phyloP scores from a whole-genome alignment of 345 rosid genomes.

The Toxicodendron radicans region DNA sequence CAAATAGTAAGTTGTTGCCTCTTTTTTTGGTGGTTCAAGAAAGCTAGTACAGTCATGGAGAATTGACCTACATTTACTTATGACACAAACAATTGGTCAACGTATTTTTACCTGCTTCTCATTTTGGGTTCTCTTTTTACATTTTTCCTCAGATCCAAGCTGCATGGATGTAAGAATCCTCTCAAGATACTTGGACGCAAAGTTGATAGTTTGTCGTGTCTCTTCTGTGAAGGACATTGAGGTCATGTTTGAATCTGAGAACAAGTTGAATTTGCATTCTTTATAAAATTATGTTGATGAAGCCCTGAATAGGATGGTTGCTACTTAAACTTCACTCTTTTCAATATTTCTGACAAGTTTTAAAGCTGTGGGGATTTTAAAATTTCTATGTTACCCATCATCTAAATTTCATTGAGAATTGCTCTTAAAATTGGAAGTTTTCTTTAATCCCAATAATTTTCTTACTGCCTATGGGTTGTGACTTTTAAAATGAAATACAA shows the following conservation, averaged over 20 bases:
- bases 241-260: conserved; percentile 42
- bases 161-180: conserved; percentile 51
- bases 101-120: conserved; percentile 14
- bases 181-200: conserved; percentile 78
- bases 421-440: neutral
- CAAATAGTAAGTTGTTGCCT: conserved; percentile 32
- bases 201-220: conserved; percentile 70
- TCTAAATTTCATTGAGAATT: neutral
- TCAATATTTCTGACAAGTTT: neutral
- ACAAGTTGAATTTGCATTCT: neutral
- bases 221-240: conserved; percentile 38
- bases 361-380: neutral
- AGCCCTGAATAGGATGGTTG: neutral
- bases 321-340: neutral
- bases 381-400: neutral
- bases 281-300: neutral
- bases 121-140: conserved; percentile 12
- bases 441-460: neutral
- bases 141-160: conserved; percentile 42
- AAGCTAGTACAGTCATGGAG: neutral
- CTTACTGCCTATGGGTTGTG: neutral
- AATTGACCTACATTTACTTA: neutral
- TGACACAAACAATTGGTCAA: conserved; percentile 5
- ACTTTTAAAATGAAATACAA: too few species aligned
- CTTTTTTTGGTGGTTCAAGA: neutral